Evolutionary conservation across 257 asterid species (phyloP).

Genomic region (Gentiana macrophylla): DNA sequence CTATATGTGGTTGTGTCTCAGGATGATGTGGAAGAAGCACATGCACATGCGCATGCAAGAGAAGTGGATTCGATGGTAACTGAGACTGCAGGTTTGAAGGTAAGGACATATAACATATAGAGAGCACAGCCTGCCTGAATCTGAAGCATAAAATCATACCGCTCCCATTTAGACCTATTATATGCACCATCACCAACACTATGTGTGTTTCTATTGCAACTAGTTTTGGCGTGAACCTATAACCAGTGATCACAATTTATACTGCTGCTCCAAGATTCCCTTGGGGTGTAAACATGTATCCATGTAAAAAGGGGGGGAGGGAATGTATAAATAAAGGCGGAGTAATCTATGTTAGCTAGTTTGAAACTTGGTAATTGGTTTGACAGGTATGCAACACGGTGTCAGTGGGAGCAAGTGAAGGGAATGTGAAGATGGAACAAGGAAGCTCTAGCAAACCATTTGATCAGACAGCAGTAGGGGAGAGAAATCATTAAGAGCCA

Average conservation of each 20-base stretch:
- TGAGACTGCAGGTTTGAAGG: conserved; percentile 24
- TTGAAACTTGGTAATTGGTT: neutral
- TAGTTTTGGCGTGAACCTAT: too few relatives aligned
- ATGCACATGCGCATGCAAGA: conserved; percentile 8
- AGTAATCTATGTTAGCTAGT: too few relatives aligned
- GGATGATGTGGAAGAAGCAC: conserved; percentile 28
- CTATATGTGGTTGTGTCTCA: neutral
- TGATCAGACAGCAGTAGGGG: conserved; percentile 14
- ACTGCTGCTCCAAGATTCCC: too few relatives aligned
- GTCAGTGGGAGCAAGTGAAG: conserved; percentile 15
- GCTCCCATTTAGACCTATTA: too few relatives aligned
- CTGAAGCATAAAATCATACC: too few relatives aligned
- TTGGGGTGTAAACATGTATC: too few relatives aligned
- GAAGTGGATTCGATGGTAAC: conserved; percentile 13
- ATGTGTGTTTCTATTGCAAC: too few relatives aligned
- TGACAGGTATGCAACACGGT: conserved; percentile 19
- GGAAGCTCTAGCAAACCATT: conserved; percentile 27
- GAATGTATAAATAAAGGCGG: too few relatives aligned
- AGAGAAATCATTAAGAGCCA: conserved; percentile 6
- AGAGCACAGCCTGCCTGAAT: too few relatives aligned
- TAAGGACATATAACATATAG: neutral
- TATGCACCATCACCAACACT: too few relatives aligned
- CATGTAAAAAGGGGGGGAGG: too few relatives aligned
- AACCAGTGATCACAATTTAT: too few relatives aligned
- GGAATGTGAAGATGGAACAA: conserved; percentile 18